phyloP scores from a whole-genome alignment of 2,329 filamentous ascomycete genomes.

The Talaromyces sp. region DNA sequence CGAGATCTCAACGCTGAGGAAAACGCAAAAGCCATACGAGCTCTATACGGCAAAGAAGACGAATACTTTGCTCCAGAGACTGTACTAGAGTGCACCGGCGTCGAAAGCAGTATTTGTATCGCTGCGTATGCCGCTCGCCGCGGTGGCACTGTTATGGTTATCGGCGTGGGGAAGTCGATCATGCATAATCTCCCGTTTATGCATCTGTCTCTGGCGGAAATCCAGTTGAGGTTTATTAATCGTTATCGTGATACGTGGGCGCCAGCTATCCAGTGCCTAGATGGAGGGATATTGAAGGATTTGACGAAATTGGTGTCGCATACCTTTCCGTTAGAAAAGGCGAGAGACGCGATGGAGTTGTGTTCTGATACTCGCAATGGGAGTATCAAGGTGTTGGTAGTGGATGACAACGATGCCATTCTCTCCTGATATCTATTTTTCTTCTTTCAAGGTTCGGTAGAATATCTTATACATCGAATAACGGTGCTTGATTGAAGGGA shows the following conservation, averaged over 20 bases:
- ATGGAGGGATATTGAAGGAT: constrained; percentile 55
- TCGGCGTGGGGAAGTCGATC: constrained; percentile 59
- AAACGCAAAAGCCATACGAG: constrained; percentile 52
- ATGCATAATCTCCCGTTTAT: constrained; percentile 67
- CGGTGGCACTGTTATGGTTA: constrained; percentile 60
- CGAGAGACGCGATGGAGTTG: constrained; percentile 53
- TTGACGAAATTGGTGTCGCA: constrained; percentile 62
- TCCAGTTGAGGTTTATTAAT: constrained; percentile 67
- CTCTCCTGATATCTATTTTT: neutral
- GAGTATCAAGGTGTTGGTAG: constrained; percentile 59
- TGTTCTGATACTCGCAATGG: constrained; percentile 51
- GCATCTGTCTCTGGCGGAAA: constrained; percentile 61
- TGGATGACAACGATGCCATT: constrained; percentile 45
- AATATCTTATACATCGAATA: neutral
- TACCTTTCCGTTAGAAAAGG: constrained; percentile 59
- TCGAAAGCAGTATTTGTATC: constrained; percentile 60
- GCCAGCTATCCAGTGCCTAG: constrained; percentile 58
- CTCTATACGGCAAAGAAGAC: constrained; percentile 48
- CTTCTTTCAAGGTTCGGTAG: too few species aligned
- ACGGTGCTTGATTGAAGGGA: neutral
- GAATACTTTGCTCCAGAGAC: constrained; percentile 58
- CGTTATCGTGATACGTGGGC: constrained; percentile 69
- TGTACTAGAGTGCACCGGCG: constrained; percentile 63
- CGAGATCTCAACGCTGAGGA: constrained; percentile 43
- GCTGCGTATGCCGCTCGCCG: constrained; percentile 56